phyloP scores from a whole-genome alignment of 176 grass and related monocot species.

The Tillandsia leiboldiana region DNA sequence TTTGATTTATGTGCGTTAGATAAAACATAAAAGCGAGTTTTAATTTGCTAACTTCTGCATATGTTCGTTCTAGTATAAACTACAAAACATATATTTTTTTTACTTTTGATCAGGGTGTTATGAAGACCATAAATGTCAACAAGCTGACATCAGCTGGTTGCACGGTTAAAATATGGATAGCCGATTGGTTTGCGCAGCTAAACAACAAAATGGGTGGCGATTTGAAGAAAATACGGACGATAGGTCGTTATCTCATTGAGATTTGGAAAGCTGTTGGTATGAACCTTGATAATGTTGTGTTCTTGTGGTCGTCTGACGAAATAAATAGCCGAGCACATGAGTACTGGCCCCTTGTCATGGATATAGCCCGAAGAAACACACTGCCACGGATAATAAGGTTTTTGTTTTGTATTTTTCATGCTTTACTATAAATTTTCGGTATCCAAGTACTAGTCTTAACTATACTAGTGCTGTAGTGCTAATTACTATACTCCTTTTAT shows the following conservation, averaged over 20 bases:
- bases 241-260: constrained; percentile 77
- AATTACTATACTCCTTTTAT: neutral
- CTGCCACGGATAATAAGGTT: constrained; percentile 61
- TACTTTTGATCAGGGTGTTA: constrained; percentile 37
- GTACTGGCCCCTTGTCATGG: constrained; percentile 90
- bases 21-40: no score
- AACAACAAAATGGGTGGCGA: constrained; percentile 94
- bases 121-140: constrained; percentile 87
- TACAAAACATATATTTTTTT: constrained; percentile 1
- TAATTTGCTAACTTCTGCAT: no score
- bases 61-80: no score
- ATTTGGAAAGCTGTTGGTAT: constrained; percentile 88
- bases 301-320: constrained; percentile 86
- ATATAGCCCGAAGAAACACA: constrained; percentile 65
- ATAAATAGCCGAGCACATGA: constrained; percentile 55
- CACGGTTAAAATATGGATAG: constrained; percentile 82
- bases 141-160: constrained; percentile 70
- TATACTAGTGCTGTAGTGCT: neutral
- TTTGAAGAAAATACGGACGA: constrained; percentile 59
- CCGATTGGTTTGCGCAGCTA: constrained; percentile 81
- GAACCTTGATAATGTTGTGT: constrained; percentile 60
- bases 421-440: neutral
- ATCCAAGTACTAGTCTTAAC: neutral
- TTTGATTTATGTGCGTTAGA: no score
- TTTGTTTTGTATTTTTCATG: neutral